Percentiles rank a stretch among this genome's conserved stretches.
phyloP scores from a whole-genome alignment of 495 filamentous ascomycete species.

The Staphylotrichum longicolle region DNA sequence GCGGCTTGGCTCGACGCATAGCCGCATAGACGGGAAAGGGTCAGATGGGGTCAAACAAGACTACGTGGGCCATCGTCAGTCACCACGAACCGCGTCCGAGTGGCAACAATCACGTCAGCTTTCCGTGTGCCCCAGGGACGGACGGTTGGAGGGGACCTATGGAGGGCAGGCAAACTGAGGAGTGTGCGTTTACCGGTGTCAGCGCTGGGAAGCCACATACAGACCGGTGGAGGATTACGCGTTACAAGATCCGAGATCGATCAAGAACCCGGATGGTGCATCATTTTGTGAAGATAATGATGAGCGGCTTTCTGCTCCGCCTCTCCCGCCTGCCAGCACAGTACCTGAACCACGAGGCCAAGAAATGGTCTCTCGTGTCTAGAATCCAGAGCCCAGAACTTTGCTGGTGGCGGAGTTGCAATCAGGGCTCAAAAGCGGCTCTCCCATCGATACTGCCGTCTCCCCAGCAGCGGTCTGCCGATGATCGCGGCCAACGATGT shows the following conservation, averaged over 20 bases:
- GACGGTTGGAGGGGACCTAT: neutral
- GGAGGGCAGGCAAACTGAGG: neutral
- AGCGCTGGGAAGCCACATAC: neutral
- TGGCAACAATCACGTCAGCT: constrained; percentile 15
- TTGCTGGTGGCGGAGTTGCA: too few species aligned
- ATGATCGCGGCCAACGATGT: too few species aligned
- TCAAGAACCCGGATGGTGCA: neutral
- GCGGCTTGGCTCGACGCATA: constrained; percentile 11
- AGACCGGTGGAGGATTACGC: neutral
- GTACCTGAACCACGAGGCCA: too few species aligned
- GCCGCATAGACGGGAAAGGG: constrained; percentile 1
- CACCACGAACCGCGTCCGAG: neutral
- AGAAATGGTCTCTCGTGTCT: too few species aligned
- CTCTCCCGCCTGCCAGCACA: neutral
- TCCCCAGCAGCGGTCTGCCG: too few species aligned
- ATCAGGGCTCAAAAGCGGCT: too few species aligned
- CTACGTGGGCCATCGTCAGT: constrained; percentile 17
- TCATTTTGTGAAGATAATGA: constrained; percentile 16
- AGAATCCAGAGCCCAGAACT: too few species aligned
- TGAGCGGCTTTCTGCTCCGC: neutral
- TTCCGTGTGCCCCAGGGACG: neutral
- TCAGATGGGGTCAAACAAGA: neutral
- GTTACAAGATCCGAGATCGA: constrained; percentile 42
- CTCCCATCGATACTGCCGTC: too few species aligned
- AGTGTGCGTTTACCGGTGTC: neutral